Base-by-base conservation (phyloP, 192 early-diverging fungal genomes). In the Podila epicladia region DNA sequence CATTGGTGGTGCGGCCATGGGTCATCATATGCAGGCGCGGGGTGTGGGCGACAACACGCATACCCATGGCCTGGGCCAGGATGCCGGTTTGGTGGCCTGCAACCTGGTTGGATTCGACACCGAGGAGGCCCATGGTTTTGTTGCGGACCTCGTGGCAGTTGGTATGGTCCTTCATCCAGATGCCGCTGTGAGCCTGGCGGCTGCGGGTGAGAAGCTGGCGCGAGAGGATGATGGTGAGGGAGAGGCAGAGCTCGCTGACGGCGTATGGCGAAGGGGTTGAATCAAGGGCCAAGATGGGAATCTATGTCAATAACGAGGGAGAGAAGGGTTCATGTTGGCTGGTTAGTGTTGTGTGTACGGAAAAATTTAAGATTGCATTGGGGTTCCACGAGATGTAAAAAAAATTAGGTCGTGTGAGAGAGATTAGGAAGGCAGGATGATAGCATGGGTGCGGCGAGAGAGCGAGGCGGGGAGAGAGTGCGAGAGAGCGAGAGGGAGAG, bases 81-180 rank as follows among this genome's bases (percentile, higher is more conserved):
- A 80, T 73, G 41, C 77, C 77, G 6, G 77, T 80, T 29, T 80
- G 77, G 32, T 80, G 77, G 38, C 77, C 77, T 28, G 64, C 58
- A 41, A 61, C 62, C 32, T 72, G 60, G 58, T 80, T 80, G 26
- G 77, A 65, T 41, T 80, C 77, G 20, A 80, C 57, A 12, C 77
- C 77, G 12, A 80, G 58, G 41, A 80, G 55, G 19, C 77, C 77
- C 32, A 80, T 29, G 58, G 77, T 73, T 51, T 73, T 72, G 63
- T 80, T 80, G 62, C 77, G 77, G 49, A 80, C 62, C 48, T 80
- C 77, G 35, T 80, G 77, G 71, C 77, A 80, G 49, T 80, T 72
- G 53, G 66, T 73, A 55, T 80, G 77, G 67, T 80, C 77, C 62
- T 80, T 80, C 61, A 72, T 72, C 77, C 77, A 80, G 66, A 80